phyloP scores from a whole-genome alignment of 352 stramenopile species.

The Globisporangium lucens region DNA sequence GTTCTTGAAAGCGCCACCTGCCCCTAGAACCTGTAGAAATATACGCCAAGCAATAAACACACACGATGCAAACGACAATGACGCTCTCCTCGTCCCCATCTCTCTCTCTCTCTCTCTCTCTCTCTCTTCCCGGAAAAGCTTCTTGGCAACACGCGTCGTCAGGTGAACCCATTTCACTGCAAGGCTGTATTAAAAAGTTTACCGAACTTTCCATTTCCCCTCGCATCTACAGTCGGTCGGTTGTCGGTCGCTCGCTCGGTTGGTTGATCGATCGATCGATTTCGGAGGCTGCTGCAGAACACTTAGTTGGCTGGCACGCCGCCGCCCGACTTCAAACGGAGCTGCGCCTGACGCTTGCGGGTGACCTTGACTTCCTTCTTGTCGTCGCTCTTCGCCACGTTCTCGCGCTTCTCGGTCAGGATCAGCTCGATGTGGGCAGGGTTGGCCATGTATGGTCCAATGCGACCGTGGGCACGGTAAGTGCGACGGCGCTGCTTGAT shows the following conservation, averaged over 20 bases:
- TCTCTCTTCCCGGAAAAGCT: not conserved
- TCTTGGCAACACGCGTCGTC: conserved; percentile 19
- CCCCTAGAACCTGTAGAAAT: not conserved
- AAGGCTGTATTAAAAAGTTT: conserved; percentile 80
- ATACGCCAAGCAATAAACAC: not conserved
- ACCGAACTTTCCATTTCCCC: conserved; percentile 37
- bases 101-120: not conserved
- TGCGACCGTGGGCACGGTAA: conserved; percentile 97
- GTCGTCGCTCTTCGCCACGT: conserved; percentile 92
- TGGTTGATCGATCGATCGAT: not conserved
- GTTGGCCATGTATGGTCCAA: conserved; percentile 98
- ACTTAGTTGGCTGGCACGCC: conserved; percentile 83
- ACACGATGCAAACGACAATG: not conserved
- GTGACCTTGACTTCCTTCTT: conserved; percentile 78
- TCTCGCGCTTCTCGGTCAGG: conserved; percentile 94
- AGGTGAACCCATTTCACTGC: conserved; percentile 77
- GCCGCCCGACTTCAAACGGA: conserved; percentile 87
- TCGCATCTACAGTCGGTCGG: conserved; percentile 42
- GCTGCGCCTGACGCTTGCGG: conserved; percentile 87
- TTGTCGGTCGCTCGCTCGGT: not conserved
- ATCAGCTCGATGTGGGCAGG: conserved; percentile 99
- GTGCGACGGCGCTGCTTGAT: conserved; percentile 98
- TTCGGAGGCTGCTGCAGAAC: conserved; percentile 2
- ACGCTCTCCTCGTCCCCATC: too few relatives aligned
- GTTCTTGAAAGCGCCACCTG: conserved; percentile 4